phyloP scores from a whole-genome alignment of 2,329 filamentous ascomycete genomes.

The Eutypa lata region DNA sequence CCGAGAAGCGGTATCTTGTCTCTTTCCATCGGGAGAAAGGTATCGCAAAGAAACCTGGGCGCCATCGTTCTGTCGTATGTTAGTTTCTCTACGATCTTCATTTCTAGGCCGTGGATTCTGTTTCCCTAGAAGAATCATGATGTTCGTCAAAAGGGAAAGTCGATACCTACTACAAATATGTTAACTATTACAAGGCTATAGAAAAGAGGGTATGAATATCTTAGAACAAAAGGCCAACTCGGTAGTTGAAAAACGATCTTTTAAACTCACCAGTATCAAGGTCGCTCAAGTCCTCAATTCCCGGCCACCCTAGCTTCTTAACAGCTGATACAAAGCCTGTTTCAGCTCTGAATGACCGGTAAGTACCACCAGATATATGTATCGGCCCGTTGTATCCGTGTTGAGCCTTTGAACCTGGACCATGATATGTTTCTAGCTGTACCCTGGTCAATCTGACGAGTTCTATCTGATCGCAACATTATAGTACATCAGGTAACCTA shows the following conservation, averaged over 20 bases:
- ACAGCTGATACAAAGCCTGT: constrained; percentile 45
- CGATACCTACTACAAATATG: too few species aligned
- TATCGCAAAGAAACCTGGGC: constrained; percentile 11
- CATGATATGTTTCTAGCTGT: not conserved
- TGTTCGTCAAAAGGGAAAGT: too few species aligned
- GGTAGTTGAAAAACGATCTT: too few species aligned
- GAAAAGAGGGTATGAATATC: too few species aligned
- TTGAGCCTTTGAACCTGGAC: constrained; percentile 29
- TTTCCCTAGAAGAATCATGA: too few species aligned
- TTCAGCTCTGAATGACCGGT: constrained; percentile 33
- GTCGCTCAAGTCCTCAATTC: constrained; percentile 46
- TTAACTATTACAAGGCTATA: too few species aligned
- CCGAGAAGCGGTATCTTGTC: constrained; percentile 48
- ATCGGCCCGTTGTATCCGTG: constrained; percentile 49
- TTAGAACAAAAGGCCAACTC: too few species aligned
- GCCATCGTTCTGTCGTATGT: too few species aligned
- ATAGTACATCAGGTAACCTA: too few species aligned
- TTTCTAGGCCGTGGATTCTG: too few species aligned
- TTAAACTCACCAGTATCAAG: constrained; percentile 38
- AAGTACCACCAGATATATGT: constrained; percentile 45
- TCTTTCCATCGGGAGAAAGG: constrained; percentile 34
- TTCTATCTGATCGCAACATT: too few species aligned
- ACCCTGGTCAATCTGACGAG: not conserved
- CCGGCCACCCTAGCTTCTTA: constrained; percentile 39
- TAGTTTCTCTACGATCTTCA: too few species aligned